These are phyloP conservation scores for Fusarium sublunatum DNA, from an alignment of 2,329 filamentous ascomycete species.

Conservation along the genomic window DNA sequence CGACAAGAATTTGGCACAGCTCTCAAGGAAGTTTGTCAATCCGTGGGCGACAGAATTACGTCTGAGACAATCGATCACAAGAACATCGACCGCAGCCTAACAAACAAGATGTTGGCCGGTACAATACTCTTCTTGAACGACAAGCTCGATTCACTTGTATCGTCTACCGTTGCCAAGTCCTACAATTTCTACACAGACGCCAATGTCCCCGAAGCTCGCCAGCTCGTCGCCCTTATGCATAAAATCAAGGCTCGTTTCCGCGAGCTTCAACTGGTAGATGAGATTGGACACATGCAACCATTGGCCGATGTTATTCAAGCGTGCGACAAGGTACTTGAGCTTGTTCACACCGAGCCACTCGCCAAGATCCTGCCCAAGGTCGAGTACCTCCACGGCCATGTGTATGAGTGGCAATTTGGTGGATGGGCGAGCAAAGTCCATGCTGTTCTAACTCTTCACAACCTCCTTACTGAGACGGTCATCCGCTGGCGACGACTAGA, in stretches of 20 bases:
- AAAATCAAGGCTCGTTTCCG: conserved; percentile 78
- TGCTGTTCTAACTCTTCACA: conserved; percentile 75
- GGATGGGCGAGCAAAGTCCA: conserved; percentile 86
- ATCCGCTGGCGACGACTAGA: conserved; percentile 92
- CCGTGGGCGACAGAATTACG: conserved; percentile 55
- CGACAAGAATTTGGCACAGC: conserved; percentile 55
- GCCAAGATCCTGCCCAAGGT: conserved; percentile 86
- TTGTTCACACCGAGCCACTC: conserved; percentile 83
- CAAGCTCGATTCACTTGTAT: conserved; percentile 60
- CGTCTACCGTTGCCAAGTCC: conserved; percentile 51
- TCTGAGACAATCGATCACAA: conserved; percentile 45
- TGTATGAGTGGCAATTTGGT: conserved; percentile 92
- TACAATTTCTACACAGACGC: conserved; percentile 93
- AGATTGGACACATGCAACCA: conserved; percentile 78
- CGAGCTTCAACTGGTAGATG: conserved; percentile 73
- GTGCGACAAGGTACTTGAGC: conserved; percentile 79
- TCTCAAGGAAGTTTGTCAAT: conserved; percentile 58
- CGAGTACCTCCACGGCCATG: conserved; percentile 84
- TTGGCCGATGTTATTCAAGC: conserved; percentile 80
- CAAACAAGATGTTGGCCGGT: conserved; percentile 71
- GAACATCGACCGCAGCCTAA: conserved; percentile 53
- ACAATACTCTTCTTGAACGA: conserved; percentile 74
- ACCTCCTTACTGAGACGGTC: conserved; percentile 81
- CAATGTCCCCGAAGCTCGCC: conserved; percentile 80
- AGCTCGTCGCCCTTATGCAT: conserved; percentile 75